Conservation (phyloP, 2,329 filamentous ascomycete genomes). For the Ceratocystis huliohia region DNA sequence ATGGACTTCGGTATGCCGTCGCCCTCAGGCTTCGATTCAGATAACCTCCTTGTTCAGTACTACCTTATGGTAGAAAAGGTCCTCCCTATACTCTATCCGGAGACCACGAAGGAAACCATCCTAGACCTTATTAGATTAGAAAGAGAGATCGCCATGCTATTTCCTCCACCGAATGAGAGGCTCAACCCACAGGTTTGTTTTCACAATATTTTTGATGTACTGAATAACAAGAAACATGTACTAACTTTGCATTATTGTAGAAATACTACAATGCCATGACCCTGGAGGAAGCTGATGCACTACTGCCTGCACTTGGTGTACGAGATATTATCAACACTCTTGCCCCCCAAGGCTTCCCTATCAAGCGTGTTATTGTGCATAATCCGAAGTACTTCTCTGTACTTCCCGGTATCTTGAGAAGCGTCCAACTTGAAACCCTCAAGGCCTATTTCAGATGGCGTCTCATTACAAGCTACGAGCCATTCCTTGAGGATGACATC, state of each 20-base stretch:
- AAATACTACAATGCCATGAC: slow-evolving; percentile 47
- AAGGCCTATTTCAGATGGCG: slow-evolving; percentile 55
- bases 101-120: slow-evolving; percentile 32
- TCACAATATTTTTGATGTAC: too few species aligned
- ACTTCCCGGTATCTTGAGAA: slow-evolving; percentile 41
- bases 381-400: slow-evolving; percentile 49
- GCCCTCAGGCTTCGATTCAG: slow-evolving; percentile 44
- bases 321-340: slow-evolving; percentile 40
- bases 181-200: slow-evolving; percentile 41
- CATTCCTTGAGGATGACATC: slow-evolving; percentile 46
- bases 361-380: slow-evolving; percentile 43
- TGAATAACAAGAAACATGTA: too few species aligned
- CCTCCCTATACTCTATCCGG: slow-evolving; percentile 27
- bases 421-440: slow-evolving; percentile 42
- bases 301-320: slow-evolving; percentile 45
- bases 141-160: slow-evolving; percentile 46
- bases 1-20: slow-evolving; percentile 45
- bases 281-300: slow-evolving; percentile 40
- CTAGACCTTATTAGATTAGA: slow-evolving; percentile 41
- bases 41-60: slow-evolving; percentile 42
- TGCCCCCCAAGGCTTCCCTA: slow-evolving; percentile 25
- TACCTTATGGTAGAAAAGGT: slow-evolving; percentile 25
- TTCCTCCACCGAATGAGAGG: slow-evolving; percentile 42
- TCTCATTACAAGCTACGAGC: slow-evolving; percentile 40
- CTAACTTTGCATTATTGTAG: slow-evolving; percentile 30